These are phyloP conservation scores for Pseudonitzschia pungens DNA, from an alignment of 108 stramenopile species.

Conservation along the genomic window DNA sequence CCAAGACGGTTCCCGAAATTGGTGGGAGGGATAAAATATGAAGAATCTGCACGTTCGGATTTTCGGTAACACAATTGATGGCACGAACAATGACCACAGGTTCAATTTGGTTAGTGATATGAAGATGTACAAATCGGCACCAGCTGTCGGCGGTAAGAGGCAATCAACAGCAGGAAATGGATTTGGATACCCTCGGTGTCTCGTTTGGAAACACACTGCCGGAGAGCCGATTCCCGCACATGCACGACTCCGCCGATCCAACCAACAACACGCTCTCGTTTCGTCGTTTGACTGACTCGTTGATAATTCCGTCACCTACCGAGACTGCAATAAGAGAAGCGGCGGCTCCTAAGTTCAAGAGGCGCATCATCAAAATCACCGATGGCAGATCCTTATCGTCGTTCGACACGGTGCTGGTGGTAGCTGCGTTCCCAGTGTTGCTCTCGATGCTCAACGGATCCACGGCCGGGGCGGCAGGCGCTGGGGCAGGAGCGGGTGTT, in stretches of 20 bases:
- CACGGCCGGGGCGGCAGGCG: constrained; percentile 22
- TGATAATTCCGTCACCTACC: constrained; percentile 51
- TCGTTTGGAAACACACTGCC: no score
- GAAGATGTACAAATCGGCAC: not conserved
- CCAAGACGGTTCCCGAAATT: constrained; percentile 61
- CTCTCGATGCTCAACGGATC: constrained; percentile 14
- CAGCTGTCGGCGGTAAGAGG: no score
- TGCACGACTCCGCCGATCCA: no score
- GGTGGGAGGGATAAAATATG: constrained; percentile 49
- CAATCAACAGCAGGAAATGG: no score
- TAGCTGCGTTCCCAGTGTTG: not conserved
- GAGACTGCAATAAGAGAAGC: constrained; percentile 58
- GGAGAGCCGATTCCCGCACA: no score
- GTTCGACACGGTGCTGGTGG: not conserved
- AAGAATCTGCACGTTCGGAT: constrained; percentile 37
- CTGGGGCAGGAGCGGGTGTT: constrained; percentile 20
- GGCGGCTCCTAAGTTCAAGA: constrained; percentile 70
- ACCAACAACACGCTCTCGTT: no score
- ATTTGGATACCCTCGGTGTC: no score
- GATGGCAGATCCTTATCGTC: constrained; percentile 64
- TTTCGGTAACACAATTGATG: not conserved
- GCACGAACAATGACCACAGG: not conserved
- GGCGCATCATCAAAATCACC: constrained; percentile 73
- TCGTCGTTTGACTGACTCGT: no score
- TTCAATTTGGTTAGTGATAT: not conserved